Conservation (phyloP, 2,329 filamentous ascomycete genomes). For the Thelonectria olida region DNA sequence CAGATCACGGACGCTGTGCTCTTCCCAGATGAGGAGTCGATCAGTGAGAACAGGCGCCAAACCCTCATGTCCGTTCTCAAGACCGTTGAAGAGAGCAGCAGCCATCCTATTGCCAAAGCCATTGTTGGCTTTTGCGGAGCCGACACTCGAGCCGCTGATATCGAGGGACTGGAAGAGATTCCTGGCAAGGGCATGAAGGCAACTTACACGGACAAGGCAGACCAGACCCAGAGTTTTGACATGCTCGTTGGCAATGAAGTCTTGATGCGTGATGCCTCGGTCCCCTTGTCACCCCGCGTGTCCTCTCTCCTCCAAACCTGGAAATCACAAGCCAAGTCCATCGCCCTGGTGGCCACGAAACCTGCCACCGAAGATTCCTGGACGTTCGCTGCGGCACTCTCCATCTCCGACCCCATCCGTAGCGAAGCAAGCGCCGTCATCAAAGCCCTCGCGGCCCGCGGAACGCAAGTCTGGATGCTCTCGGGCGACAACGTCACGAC, state of each 20-base stretch:
- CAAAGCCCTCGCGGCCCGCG: slow-evolving; percentile 67
- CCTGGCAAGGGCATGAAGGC: slow-evolving; percentile 77
- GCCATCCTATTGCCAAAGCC: slow-evolving; percentile 78
- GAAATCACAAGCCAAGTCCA: slow-evolving; percentile 71
- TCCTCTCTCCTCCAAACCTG: slow-evolving; percentile 58
- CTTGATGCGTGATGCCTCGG: slow-evolving; percentile 65
- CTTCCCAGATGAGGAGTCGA: slow-evolving; percentile 43
- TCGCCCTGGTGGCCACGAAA: slow-evolving; percentile 66
- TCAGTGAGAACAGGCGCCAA: slow-evolving; percentile 36
- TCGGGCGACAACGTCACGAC: slow-evolving; percentile 92
- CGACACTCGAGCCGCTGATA: slow-evolving; percentile 42
- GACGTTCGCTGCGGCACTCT: slow-evolving; percentile 71
- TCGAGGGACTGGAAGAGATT: slow-evolving; percentile 68
- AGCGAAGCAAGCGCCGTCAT: slow-evolving; percentile 75
- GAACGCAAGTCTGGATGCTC: slow-evolving; percentile 88
- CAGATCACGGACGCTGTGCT: slow-evolving; percentile 67
- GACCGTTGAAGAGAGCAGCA: slow-evolving; percentile 75
- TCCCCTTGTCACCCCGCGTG: slow-evolving; percentile 50
- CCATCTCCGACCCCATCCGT: slow-evolving; percentile 84
- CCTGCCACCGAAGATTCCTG: slow-evolving; percentile 44
- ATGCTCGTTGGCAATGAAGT: slow-evolving; percentile 78
- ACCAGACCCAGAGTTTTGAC: slow-evolving; percentile 45
- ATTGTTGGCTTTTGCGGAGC: slow-evolving; percentile 69
- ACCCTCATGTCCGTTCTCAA: slow-evolving; percentile 64
- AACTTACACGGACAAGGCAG: slow-evolving; percentile 49